These are phyloP conservation scores for Candida morakotiae DNA, from an alignment of 805 yeast genomes.

Conservation along the genomic window DNA sequence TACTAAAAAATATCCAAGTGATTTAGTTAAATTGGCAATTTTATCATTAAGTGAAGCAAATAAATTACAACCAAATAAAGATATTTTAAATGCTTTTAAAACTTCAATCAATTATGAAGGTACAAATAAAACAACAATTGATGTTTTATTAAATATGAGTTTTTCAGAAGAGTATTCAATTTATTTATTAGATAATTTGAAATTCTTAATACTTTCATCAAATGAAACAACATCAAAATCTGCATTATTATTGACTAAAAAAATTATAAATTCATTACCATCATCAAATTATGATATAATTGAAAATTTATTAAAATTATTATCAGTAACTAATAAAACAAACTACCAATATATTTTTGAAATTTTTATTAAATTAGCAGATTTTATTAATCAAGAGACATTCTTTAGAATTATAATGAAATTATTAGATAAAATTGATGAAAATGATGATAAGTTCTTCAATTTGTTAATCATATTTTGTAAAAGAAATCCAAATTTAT, in stretches of 20 bases:
- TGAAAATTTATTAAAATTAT: conserved; percentile 7
- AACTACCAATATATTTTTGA: conserved; percentile 7
- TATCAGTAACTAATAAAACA: conserved; percentile 5
- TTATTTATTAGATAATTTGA: conserved; percentile 16
- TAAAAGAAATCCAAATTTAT: conserved; percentile 5
- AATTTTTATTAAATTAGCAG: conserved; percentile 4
- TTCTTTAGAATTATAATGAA: conserved; percentile 5
- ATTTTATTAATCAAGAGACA: conserved; percentile 1
- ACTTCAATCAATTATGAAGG: conserved; percentile 23
- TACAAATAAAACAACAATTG: conserved; percentile 22
- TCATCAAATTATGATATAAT: conserved; percentile 1
- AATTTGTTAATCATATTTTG: conserved; percentile 7
- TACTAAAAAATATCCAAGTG: conserved; percentile 24
- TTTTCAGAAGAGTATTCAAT: conserved; percentile 10
- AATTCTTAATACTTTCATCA: conserved; percentile 20
- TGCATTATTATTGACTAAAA: conserved; percentile 17
- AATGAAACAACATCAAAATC: conserved; percentile 22
- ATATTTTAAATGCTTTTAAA: conserved; percentile 14
- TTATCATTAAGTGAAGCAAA: conserved; percentile 20
- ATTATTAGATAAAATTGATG: conserved; percentile 10
- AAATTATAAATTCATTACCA: conserved; percentile 2
- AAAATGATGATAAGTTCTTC: conserved; percentile 9
- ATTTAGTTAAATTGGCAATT: conserved; percentile 23
- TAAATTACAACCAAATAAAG: conserved; percentile 5
- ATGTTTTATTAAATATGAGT: conserved; percentile 16